Base-by-base conservation (phyloP, 306 rosid genomes). In the Vigna angularis region DNA sequence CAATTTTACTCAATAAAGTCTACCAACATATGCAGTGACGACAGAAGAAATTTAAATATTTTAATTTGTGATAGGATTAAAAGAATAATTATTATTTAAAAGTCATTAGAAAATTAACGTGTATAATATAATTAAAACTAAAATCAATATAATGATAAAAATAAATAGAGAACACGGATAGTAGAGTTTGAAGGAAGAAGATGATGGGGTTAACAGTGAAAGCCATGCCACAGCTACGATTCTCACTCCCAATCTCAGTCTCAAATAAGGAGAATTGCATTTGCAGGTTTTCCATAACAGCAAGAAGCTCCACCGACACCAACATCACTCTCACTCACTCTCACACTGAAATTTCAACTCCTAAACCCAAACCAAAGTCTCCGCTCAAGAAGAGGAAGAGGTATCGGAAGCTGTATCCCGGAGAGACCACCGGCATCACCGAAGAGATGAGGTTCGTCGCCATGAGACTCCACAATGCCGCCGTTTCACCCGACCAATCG, bases 391-490 rank as follows among this genome's bases (percentile, higher is more conserved):
- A 81, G 83, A 89, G 84, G 70, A 88, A 50, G 57, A 71, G 91
- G 72, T 86, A 88, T 82, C 80, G 93, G 72, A 92, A 73, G 79
- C 85, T 75, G 44, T 88, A 89, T 73, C 98, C 98, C 1, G 97
- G 98, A 3, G 98, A 95, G 82, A 81, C 80, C 77, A 74, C 81
- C 47, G 98, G 98, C 72, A 93, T 95, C 79, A 88, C 97, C 5
- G 94, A 95, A 86, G 99, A 93, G 85, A 85, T 95, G 96, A 85
- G 98, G 81, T 92, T 95, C 86, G 90, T 95, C 5, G 98, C 97
- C 56, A 95, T 95, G 98, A 86, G 85, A 72, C 98, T 95, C 72
- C 98, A 85, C 14, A 87, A 87, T 70, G 81, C 77, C 66, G 74
- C 20, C 40, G 4, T 13, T 7, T 14, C 69, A 7, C 12, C 36